Evolutionary conservation across 192 early-diverging fungal genomes (phyloP).

Genomic region (Jimgerdemannia flammicorona): DNA sequence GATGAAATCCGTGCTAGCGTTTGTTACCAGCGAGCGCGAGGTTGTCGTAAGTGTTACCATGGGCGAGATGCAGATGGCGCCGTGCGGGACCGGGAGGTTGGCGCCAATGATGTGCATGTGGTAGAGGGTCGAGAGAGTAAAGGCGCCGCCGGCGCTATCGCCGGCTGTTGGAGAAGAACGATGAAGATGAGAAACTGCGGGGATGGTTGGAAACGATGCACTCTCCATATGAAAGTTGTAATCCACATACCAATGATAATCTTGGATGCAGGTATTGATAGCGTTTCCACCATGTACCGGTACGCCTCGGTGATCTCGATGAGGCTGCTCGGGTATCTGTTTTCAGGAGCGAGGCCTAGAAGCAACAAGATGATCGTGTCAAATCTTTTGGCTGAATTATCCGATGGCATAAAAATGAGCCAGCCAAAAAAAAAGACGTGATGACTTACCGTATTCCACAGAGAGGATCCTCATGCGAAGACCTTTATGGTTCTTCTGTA

Average conservation of each 20-base stretch:
- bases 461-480: no score
- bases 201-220: no score
- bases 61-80: neutral
- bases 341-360: neutral
- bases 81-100: neutral
- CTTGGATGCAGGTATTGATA: neutral
- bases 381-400: no score
- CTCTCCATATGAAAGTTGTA: no score
- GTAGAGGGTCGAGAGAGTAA: neutral
- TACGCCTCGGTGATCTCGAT: neutral
- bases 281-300: neutral
- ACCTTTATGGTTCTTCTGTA: no score
- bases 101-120: neutral
- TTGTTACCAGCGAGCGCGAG: neutral
- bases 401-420: neutral
- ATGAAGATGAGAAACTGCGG: neutral
- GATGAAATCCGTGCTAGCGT: neutral
- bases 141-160: neutral
- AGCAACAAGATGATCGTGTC: neutral
- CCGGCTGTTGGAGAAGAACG: neutral
- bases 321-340: neutral
- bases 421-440: neutral
- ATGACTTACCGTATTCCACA: no score
- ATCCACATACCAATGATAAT: neutral
- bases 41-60: neutral